Conservation (phyloP, 495 filamentous ascomycete genomes). For the Penicillium ochrochloron region DNA sequence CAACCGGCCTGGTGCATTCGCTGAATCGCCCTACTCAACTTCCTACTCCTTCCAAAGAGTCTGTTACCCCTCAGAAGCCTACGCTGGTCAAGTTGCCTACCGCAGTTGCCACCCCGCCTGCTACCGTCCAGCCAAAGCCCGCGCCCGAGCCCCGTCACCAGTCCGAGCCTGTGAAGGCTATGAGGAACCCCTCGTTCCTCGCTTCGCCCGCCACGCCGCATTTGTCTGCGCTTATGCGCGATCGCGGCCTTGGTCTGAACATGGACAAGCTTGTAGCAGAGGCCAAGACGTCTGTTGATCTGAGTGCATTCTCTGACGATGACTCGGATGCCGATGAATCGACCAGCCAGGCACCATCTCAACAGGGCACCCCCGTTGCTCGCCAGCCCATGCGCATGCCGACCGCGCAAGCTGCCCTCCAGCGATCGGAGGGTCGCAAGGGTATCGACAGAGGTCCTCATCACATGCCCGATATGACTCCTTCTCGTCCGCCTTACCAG, state of each 20-base stretch:
- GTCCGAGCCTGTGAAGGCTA: conserved; percentile 21
- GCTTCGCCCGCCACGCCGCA: conserved; percentile 74
- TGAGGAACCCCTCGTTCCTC: conserved; percentile 33
- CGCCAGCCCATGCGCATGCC: conserved; percentile 61
- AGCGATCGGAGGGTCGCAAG: conserved; percentile 62
- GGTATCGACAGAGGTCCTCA: conserved; percentile 42
- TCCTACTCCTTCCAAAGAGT: conserved; percentile 54
- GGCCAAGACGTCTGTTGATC: conserved; percentile 28
- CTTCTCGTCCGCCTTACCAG: conserved; percentile 40
- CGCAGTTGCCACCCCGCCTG: conserved; percentile 40
- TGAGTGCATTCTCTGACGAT: conserved; percentile 56
- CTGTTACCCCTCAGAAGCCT: conserved; percentile 38
- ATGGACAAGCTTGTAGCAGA: conserved; percentile 56
- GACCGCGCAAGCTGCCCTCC: conserved; percentile 55
- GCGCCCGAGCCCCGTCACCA: conserved; percentile 20
- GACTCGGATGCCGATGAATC: conserved; percentile 55
- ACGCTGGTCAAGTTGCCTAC: conserved; percentile 20
- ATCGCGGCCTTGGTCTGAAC: conserved; percentile 65
- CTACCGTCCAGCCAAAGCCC: conserved; percentile 18
- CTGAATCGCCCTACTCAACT: conserved; percentile 64
- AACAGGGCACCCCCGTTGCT: conserved; percentile 30
- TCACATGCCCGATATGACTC: conserved; percentile 37
- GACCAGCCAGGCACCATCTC: conserved; percentile 43
- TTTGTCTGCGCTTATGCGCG: conserved; percentile 71
- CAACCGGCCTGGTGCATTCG: conserved; percentile 69